Evolutionary conservation across 345 rosid genomes (phyloP).

Genomic region (Excoecaria cochinchinensis): DNA sequence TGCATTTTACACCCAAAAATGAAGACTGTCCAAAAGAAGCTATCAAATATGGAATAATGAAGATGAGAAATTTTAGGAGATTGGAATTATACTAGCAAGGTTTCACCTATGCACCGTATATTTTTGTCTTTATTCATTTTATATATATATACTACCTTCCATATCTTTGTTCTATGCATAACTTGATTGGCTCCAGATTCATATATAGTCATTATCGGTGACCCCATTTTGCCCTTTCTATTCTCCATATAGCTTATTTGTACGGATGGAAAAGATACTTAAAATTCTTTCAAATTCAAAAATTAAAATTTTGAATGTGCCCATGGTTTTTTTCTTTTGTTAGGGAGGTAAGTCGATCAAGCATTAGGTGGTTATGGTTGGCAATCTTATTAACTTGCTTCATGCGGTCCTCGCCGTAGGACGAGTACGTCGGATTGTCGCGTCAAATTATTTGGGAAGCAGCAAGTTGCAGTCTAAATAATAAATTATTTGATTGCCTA

Average conservation of each 20-base stretch:
- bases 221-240: constrained; percentile 12
- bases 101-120: constrained; percentile 10
- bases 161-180: constrained; percentile 14
- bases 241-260: background rate
- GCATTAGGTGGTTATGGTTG: background rate
- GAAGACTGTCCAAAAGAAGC: background rate
- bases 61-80: constrained; percentile 6
- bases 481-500: background rate
- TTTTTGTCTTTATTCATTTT: constrained; percentile 10
- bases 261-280: background rate
- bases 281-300: constrained; percentile 29
- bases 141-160: constrained; percentile 10
- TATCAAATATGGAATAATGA: background rate
- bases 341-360: background rate
- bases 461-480: background rate
- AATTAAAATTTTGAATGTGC: constrained; percentile 22
- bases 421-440: background rate
- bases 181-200: constrained; percentile 16
- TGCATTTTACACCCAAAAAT: constrained; percentile 6
- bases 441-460: background rate
- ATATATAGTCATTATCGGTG: constrained; percentile 8
- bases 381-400: background rate
- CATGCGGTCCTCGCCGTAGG: background rate
- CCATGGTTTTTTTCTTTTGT: background rate
- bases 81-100: background rate